phyloP scores from a whole-genome alignment of 1,284 basidiomycete genomes.

The Malassezia restricta region DNA sequence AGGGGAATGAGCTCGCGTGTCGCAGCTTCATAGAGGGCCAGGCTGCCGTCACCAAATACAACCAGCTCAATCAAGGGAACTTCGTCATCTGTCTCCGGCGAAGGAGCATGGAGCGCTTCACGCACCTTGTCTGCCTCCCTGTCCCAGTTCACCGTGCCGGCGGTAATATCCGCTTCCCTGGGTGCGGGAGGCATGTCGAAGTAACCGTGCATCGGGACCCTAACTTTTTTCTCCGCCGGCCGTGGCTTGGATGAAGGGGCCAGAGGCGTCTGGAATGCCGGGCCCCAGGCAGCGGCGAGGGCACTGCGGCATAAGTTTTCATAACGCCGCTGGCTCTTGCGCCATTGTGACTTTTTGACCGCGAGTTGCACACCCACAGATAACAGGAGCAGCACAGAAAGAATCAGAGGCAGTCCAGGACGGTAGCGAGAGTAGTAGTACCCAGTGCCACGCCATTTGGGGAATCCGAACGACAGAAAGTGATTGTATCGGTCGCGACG shows the following conservation, averaged over 20 bases:
- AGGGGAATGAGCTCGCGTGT: conserved; percentile 24
- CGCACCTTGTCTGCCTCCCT: conserved; percentile 26
- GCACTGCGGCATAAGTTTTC: conserved; percentile 26
- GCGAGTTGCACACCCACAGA: conserved; percentile 20
- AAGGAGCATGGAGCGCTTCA: conserved; percentile 9
- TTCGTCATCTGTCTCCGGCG: conserved; percentile 3
- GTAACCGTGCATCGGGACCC: conserved; percentile 32
- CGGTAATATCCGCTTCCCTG: conserved; percentile 6
- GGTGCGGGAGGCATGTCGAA: conserved; percentile 23
- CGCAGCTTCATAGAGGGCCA: conserved; percentile 21
- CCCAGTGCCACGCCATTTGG: conserved; percentile 37
- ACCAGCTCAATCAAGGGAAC: conserved; percentile 26
- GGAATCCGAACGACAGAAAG: conserved; percentile 39
- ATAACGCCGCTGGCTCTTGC: conserved; percentile 24
- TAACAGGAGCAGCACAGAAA: conserved; percentile 23
- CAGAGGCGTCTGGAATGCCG: conserved; percentile 23
- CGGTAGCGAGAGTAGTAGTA: conserved; percentile 40
- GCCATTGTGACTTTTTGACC: conserved; percentile 20
- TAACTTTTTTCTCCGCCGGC: conserved; percentile 32
- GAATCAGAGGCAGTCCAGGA: conserved; percentile 25
- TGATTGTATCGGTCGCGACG: conserved; percentile 43
- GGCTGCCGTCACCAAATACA: conserved; percentile 21
- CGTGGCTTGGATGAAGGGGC: not conserved
- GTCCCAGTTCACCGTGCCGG: conserved; percentile 31
- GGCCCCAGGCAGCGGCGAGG: conserved; percentile 30